Base-by-base conservation (phyloP, 176 grass and related monocot genomes). In the Lolium perenne region DNA sequence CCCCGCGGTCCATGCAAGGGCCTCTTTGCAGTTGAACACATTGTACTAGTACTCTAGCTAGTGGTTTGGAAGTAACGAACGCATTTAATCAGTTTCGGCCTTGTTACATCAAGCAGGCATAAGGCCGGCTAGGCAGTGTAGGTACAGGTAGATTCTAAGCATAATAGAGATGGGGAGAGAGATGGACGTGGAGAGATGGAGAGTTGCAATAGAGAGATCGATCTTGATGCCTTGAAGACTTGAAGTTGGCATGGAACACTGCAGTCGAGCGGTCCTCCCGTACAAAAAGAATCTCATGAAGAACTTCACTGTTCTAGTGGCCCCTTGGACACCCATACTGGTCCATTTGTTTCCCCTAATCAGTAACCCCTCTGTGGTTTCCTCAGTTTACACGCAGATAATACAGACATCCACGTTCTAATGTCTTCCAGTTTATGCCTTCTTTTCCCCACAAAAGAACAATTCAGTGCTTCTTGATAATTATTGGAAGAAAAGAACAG, bases 281-380 rank as follows among this genome's bases (percentile, higher is more conserved):
- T 87, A 32, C 85, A 91, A 80, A 91, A 77, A 61, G 89, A 91
- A 91, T 91, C 89, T 91, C 53, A 55, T 62, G 60, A 62, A 51
- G 60, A 57, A 76, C 13, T 16, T 5, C 58, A 80, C 70, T 91
- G 80, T 67, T 71, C 73, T 43, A 25, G 62, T 21, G 53, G 66
- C 84, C 76, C 76, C 46, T 75, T 29, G 46, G 46, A 75, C 72
- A 78, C 84, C 84, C 68, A 76, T 87, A 38, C 75, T 84, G 59
- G 66, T 83, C 38, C 85, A 76, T 87, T n/a, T 79, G 80, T 74
- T 78, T 86, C 23, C 47, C 26, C 67, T 14, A 1, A 43, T 72
- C 55, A 67, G 40, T 65, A 53, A 47, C n/a, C n/a, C 35, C 0
- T 54, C 17, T 51, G 6, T 51, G 25, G 21, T 16, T 13, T 51